Conservation (phyloP, 2,329 filamentous ascomycete species). For the Scedosporium apiospermum region DNA sequence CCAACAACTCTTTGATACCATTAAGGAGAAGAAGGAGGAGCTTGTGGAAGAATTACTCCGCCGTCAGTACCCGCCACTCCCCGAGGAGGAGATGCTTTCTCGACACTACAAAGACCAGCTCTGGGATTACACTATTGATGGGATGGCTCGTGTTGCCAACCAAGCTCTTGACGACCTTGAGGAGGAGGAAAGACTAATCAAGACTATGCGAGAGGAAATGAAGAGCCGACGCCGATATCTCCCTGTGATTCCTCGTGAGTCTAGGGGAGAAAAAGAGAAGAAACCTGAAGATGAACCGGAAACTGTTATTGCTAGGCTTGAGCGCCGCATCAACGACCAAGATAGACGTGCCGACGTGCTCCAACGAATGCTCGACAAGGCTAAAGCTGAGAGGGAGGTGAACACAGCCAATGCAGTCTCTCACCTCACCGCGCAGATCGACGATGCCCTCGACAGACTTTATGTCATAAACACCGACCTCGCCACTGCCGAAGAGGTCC, state of each 20-base stretch:
- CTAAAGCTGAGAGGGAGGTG: neutral
- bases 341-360: neutral
- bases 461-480: neutral
- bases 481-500: neutral
- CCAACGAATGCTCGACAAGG: neutral
- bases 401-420: neutral
- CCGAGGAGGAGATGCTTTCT: neutral
- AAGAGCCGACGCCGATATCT: neutral
- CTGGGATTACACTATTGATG: neutral
- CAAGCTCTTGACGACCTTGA: neutral
- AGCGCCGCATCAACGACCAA: neutral
- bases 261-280: neutral
- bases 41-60: neutral
- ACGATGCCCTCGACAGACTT: neutral
- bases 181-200: neutral
- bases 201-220: neutral
- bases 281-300: neutral
- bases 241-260: neutral
- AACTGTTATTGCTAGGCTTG: neutral
- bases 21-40: neutral
- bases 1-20: neutral
- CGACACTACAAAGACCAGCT: neutral
- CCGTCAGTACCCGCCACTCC: neutral
- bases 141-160: neutral
- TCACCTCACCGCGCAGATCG: neutral